Conservation (phyloP, 805 yeast species). For the Monosporozyma servazzii region DNA sequence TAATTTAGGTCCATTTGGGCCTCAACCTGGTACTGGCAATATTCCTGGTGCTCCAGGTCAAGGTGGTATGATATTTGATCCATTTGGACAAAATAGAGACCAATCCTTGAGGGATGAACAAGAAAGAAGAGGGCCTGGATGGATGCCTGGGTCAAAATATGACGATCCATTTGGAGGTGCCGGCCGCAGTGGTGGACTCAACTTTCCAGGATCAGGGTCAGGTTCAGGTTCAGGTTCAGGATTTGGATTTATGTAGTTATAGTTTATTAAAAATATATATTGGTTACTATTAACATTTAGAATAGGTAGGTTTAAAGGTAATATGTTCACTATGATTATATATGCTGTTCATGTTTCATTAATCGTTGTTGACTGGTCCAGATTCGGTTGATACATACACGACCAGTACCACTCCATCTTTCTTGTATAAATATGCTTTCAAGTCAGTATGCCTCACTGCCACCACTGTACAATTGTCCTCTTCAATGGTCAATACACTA, state of each 20-base stretch:
- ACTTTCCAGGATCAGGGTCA: slow-evolving; percentile 1
- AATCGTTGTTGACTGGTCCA: neutral
- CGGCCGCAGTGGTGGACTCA: slow-evolving; percentile 9
- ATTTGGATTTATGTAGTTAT: slow-evolving; percentile 1
- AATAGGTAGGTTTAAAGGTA: neutral
- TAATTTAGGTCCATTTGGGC: neutral
- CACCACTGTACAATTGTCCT: slow-evolving; percentile 22
- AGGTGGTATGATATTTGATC: slow-evolving; percentile 31
- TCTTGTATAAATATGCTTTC: slow-evolving; percentile 16
- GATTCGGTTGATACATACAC: slow-evolving; percentile 12
- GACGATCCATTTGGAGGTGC: slow-evolving; percentile 25
- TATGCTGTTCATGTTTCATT: too few species aligned
- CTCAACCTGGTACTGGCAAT: neutral
- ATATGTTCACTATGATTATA: neutral
- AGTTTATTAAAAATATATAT: neutral
- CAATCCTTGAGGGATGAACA: slow-evolving; percentile 6
- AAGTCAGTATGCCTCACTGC: neutral
- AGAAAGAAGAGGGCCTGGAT: slow-evolving; percentile 19
- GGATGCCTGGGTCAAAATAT: slow-evolving; percentile 28
- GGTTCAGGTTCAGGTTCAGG: slow-evolving; percentile 12
- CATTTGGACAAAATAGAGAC: slow-evolving; percentile 13
- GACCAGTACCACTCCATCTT: slow-evolving; percentile 21
- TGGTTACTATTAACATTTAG: too few species aligned
- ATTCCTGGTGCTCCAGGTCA: slow-evolving; percentile 4
- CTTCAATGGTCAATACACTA: slow-evolving; percentile 16